These are phyloP conservation scores for Colletotrichum graminicola DNA, from an alignment of 2,329 filamentous ascomycete genomes.

Conservation along the genomic window DNA sequence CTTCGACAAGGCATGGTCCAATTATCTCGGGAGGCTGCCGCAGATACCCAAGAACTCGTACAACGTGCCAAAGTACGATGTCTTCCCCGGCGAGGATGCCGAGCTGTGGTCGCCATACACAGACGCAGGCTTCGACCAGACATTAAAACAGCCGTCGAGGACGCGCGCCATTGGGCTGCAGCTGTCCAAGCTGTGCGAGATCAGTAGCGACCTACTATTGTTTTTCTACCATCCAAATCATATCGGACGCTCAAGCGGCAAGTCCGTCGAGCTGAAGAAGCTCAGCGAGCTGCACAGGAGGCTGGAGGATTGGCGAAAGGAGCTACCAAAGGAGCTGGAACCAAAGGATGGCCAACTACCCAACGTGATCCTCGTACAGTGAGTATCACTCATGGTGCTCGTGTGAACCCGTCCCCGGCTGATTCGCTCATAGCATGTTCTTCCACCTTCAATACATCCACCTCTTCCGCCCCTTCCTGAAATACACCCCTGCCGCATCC, in stretches of 20 bases:
- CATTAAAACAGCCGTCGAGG: slow-evolving; percentile 82
- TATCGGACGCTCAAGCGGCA: slow-evolving; percentile 74
- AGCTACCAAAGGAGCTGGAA: slow-evolving; percentile 87
- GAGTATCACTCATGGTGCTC: slow-evolving; percentile 58
- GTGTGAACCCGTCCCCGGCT: slow-evolving; percentile 31
- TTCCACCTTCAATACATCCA: slow-evolving; percentile 96
- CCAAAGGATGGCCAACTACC: slow-evolving; percentile 90
- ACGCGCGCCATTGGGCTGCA: slow-evolving; percentile 87
- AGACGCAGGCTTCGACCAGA: slow-evolving; percentile 81
- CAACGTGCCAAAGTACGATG: slow-evolving; percentile 89
- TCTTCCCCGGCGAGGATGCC: slow-evolving; percentile 89
- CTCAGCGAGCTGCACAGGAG: slow-evolving; percentile 91
- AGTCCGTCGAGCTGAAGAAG: slow-evolving; percentile 89
- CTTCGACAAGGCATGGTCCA: slow-evolving; percentile 99
- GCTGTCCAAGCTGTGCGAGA: slow-evolving; percentile 87
- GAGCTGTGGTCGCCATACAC: slow-evolving; percentile 90
- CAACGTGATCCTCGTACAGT: slow-evolving; percentile 86
- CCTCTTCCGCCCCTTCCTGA: slow-evolving; percentile 93
- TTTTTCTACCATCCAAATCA: slow-evolving; percentile 91
- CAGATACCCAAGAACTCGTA: slow-evolving; percentile 85
- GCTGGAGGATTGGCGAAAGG: slow-evolving; percentile 88
- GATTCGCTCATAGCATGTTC: slow-evolving; percentile 80
- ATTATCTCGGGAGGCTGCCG: slow-evolving; percentile 91
- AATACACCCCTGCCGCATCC: slow-evolving; percentile 84
- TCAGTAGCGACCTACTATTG: slow-evolving; percentile 88